Base-by-base conservation (phyloP, 2,329 filamentous ascomycete species). In the Phaeosphaeriaceae sp. region DNA sequence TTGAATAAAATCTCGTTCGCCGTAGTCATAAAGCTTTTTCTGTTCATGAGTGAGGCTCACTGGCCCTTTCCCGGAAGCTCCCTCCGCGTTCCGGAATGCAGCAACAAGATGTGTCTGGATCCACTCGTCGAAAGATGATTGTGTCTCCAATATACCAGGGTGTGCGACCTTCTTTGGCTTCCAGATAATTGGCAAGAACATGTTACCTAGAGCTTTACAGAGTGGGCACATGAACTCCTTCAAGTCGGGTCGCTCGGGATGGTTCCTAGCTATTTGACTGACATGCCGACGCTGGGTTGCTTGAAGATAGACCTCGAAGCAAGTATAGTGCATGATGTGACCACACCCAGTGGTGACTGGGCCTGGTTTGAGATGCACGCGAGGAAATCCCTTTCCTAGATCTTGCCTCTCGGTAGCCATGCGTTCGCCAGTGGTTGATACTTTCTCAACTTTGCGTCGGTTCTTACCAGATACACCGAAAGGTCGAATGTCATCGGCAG, bases 261-360 rank as follows among this genome's bases (percentile, higher is more conserved):
- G 94, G 63, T 96, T 90, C 12, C 94, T 84, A 6, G 94, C 92
- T 71, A 99, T 96, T 71, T 99, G 94, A 64, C 94, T 90, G 16
- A 84, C 84, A 68, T 99, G 95, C 32, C 94, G 85, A 52, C 92
- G 83, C 44, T 87, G 81, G 0, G 91, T 96, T 3, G 93, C 91
- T 37, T 89, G 85, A 58, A 90, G 88, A 67, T 97, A 99, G 33
- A 89, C 84, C 65, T 97, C 92, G 68, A 99, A 99, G 75, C 94
- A 99, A 60, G 84, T 86, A 71, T 90, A 97, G 72, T 99, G 94
- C 94, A 99, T 99, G 66, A 99, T 95, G 72, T 99, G 94, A 2
- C 94, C 94, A 73, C 94, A 99, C 8, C 93, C 91, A 29, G 89
- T 90, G 9, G 92, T 90, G 1, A 97, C 88, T 0, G 93, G 89